Evolutionary conservation across 129 eudicot species (phyloP).

Genomic region (Deinandra increscens): DNA sequence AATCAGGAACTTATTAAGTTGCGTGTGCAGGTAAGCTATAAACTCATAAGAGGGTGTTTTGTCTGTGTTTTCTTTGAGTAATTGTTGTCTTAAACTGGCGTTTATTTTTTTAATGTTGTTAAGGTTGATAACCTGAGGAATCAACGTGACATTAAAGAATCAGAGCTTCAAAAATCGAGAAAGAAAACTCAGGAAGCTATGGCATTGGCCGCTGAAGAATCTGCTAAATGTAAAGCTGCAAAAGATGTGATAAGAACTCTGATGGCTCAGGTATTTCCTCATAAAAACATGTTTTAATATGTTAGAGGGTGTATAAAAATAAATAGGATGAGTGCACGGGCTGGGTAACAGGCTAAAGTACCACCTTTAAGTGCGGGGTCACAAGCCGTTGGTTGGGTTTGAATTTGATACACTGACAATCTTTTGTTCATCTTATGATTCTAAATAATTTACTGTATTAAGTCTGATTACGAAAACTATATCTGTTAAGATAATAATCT

Average conservation of each 20-base stretch:
- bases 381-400: not conserved
- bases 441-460: not conserved
- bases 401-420: not conserved
- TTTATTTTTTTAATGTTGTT: constrained; percentile 6
- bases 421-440: not conserved
- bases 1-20: constrained; percentile 80
- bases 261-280: constrained; percentile 64
- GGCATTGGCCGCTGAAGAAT: constrained; percentile 72
- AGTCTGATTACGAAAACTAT: not conserved
- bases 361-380: not conserved
- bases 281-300: not conserved
- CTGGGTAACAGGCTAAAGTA: not conserved
- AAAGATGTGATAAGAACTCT: constrained; percentile 90
- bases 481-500: not conserved
- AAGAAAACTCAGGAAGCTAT: constrained; percentile 79
- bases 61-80: not conserved
- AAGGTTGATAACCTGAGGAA: constrained; percentile 74
- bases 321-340: not conserved
- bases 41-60: not conserved
- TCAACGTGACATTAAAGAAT: constrained; percentile 71
- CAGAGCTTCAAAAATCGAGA: constrained; percentile 67
- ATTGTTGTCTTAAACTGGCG: not conserved
- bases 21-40: constrained; percentile 61
- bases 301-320: not conserved
- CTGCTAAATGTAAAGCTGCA: constrained; percentile 92